Base-by-base conservation (phyloP, 768 basidiomycete genomes). In the Lactarius vividus region DNA sequence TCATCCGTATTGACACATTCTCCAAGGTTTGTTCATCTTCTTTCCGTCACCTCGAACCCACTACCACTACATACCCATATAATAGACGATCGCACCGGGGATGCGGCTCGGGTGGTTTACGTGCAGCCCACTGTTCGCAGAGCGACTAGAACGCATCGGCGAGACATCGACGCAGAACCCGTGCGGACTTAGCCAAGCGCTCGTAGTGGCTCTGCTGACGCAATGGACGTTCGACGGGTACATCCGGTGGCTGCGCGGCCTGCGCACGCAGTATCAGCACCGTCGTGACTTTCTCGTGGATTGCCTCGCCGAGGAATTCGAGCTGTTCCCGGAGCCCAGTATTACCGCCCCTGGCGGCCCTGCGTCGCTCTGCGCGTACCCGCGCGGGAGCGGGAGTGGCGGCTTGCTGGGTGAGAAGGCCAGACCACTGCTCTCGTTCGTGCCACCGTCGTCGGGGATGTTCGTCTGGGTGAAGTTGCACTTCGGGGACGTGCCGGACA, bases 401-500 rank as follows among this genome's bases (percentile, higher is more conserved):
- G 1, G 33, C 33, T 33, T 33, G 9, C 33, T 33, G 33, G 33
- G 85, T 75, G 85, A 84, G 77, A 69, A 66, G 28, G 33, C 33
- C 33, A 57, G 74, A 13, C 73, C 80, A 26, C 72, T 88, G 66
- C 83, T 92, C 68, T 86, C 84, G 57, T 88, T 92, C 72, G 83
- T 90, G 2, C 88, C 91, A 11, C 91, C 92, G 0, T 82, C 83
- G 1, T 82, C 88, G 26, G 92, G 92, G 8, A 95, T 94, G 92
- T 94, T 92, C 75, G 68, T 88, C 37, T 89, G 87, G 87, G 86
- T 86, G 72, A 81, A 81, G 70, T 72, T 93, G 33, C 82, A 91
- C 75, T 80, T 92, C 46, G 80, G 84, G 26, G 75, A 80, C 60
- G 84, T 87, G 71, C 84, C 85, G 3, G 73, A 78, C 44, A 78